Evolutionary conservation across 1,284 basidiomycete species (phyloP).

Genomic region (Microbotryomycetes sp.): DNA sequence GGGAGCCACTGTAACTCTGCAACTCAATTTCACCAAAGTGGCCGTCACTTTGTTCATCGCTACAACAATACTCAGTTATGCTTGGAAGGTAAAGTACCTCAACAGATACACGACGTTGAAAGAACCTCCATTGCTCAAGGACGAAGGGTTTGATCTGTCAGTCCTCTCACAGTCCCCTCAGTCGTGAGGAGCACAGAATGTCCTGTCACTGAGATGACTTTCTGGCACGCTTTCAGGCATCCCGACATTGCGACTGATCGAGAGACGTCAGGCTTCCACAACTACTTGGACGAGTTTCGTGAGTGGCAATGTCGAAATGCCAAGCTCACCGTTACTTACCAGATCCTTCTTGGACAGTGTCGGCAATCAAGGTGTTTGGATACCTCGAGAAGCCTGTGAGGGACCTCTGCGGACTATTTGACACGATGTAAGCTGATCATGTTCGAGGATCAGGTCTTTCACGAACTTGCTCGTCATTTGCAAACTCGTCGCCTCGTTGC

Average conservation of each 20-base stretch:
- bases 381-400: slow-evolving; percentile 87
- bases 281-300: slow-evolving; percentile 86
- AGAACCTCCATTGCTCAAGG: slow-evolving; percentile 57
- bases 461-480: slow-evolving; percentile 84
- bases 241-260: slow-evolving; percentile 76
- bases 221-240: slow-evolving; percentile 58
- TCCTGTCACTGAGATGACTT: slow-evolving; percentile 67
- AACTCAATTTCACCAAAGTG: slow-evolving; percentile 27
- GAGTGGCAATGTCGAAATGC: slow-evolving; percentile 4
- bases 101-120: slow-evolving; percentile 61
- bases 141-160: slow-evolving; percentile 13
- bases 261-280: slow-evolving; percentile 70
- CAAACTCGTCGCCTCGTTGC: slow-evolving; percentile 86
- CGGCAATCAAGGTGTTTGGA: slow-evolving; percentile 89
- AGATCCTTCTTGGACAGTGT: slow-evolving; percentile 45
- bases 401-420: slow-evolving; percentile 11
- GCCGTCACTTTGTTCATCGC: slow-evolving; percentile 17
- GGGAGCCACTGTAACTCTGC: slow-evolving; percentile 26
- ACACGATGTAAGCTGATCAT: neutral
- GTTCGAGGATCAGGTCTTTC: slow-evolving; percentile 62
- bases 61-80: slow-evolving; percentile 15
- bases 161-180: slow-evolving; percentile 37
- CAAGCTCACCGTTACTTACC: neutral
- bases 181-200: slow-evolving; percentile 29
- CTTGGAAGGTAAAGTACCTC: slow-evolving; percentile 33